Percentiles rank a stretch among this genome's conserved stretches.
Conservation (phyloP, 345 rosid genomes). For the Hirschfeldia incana region DNA sequence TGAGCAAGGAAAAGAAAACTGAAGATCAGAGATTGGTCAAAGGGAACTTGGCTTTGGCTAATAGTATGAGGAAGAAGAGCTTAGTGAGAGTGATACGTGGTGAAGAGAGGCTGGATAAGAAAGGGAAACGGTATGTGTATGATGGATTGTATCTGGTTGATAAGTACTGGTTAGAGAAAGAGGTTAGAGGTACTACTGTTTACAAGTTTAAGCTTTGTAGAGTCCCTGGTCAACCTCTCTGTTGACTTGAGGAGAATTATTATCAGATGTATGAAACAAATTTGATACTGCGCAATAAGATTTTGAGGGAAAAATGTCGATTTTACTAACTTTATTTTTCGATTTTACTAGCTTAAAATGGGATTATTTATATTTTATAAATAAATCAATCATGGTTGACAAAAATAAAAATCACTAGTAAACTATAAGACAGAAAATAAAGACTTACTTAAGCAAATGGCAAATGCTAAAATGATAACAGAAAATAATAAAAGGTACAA, state of each 20-base stretch:
- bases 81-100: slow-evolving; percentile 85
- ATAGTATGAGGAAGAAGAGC: slow-evolving; percentile 44
- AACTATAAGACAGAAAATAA: neutral
- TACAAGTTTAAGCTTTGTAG: slow-evolving; percentile 65
- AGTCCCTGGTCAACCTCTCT: slow-evolving; percentile 30
- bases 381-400: neutral
- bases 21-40: slow-evolving; percentile 73
- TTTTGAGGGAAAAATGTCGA: neutral
- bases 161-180: slow-evolving; percentile 51
- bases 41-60: slow-evolving; percentile 77
- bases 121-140: slow-evolving; percentile 56
- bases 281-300: neutral
- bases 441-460: neutral
- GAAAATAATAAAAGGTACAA: neutral
- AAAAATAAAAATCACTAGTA: no score
- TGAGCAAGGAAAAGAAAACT: slow-evolving; percentile 52
- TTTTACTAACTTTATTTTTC: neutral
- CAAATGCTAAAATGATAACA: neutral
- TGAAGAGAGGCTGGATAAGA: slow-evolving; percentile 33
- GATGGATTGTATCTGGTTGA: slow-evolving; percentile 80
- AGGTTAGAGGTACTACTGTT: slow-evolving; percentile 65
- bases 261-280: neutral
- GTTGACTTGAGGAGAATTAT: neutral
- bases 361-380: neutral
- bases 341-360: neutral